Conservation (phyloP, 2,329 filamentous ascomycete genomes). For the Shiraia bambusicola region DNA sequence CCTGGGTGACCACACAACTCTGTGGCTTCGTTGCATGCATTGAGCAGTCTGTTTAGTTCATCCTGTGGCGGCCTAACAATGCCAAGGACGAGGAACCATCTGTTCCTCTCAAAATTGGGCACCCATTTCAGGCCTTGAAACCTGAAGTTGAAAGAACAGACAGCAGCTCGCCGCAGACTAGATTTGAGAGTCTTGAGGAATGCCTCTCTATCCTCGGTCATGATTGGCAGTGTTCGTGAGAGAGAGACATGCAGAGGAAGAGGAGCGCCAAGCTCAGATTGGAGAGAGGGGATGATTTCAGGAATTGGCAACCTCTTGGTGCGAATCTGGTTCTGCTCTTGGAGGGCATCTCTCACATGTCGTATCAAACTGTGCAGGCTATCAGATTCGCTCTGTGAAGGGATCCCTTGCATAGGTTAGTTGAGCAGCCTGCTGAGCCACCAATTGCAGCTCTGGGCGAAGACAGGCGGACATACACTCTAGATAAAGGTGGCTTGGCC, state of each 20-base stretch:
- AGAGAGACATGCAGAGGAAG: slow-evolving; percentile 88
- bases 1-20: slow-evolving; percentile 64
- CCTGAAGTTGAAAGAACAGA: slow-evolving; percentile 53
- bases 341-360: slow-evolving; percentile 23
- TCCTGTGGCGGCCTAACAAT: slow-evolving; percentile 47
- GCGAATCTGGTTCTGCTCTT: slow-evolving; percentile 20
- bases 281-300: slow-evolving; percentile 67
- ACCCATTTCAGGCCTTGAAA: slow-evolving; percentile 63
- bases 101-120: slow-evolving; percentile 64
- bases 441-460: slow-evolving; percentile 1
- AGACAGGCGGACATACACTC: slow-evolving; percentile 76
- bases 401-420: slow-evolving; percentile 43
- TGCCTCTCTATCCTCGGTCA: slow-evolving; percentile 67
- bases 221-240: slow-evolving; percentile 75
- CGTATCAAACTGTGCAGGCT: slow-evolving; percentile 33
- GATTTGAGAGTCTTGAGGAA: slow-evolving; percentile 64
- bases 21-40: slow-evolving; percentile 65
- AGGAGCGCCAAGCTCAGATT: slow-evolving; percentile 74
- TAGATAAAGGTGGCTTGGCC: slow-evolving; percentile 89
- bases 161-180: slow-evolving; percentile 43
- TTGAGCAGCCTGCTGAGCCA: slow-evolving; percentile 29
- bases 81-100: slow-evolving; percentile 82
- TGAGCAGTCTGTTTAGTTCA: slow-evolving; percentile 57
- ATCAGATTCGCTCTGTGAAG: slow-evolving; percentile 37
- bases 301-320: slow-evolving; percentile 28